Evolutionary conservation across 2,329 filamentous ascomycete species (phyloP).

Genomic region (Epichloe elymi): DNA sequence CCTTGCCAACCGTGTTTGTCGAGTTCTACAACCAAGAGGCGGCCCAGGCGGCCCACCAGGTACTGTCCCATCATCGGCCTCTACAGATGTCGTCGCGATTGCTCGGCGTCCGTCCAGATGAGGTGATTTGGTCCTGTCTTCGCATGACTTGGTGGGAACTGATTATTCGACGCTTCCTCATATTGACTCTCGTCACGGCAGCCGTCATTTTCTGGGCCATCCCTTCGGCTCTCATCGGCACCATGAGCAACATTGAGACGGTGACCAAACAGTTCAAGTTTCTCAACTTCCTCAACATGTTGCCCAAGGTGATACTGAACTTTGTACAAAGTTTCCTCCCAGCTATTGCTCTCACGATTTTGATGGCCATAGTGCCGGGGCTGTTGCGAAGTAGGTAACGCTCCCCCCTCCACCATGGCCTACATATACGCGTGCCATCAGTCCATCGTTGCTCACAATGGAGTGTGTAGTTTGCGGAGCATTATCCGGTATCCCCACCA

Average conservation of each 20-base stretch:
- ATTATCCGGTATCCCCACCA: conserved; percentile 64
- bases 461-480: conserved; percentile 52
- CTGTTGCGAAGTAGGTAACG: conserved; percentile 50
- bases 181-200: conserved; percentile 58
- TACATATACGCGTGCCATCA: neutral
- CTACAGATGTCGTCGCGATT: conserved; percentile 78
- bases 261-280: conserved; percentile 55
- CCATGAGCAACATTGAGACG: conserved; percentile 71
- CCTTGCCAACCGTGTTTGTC: conserved; percentile 71
- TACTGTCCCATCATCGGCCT: conserved; percentile 73
- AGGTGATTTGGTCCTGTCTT: conserved; percentile 81
- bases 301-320: conserved; percentile 62
- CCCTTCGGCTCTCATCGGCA: conserved; percentile 65
- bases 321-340: conserved; percentile 78
- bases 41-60: conserved; percentile 78
- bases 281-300: conserved; percentile 55
- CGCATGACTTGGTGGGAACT: conserved; percentile 78
- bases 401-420: neutral
- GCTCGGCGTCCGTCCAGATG: conserved; percentile 67
- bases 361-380: conserved; percentile 77
- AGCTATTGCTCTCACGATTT: conserved; percentile 60
- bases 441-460: conserved; percentile 6
- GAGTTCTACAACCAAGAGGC: conserved; percentile 75
- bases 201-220: conserved; percentile 80
- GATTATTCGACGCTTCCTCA: conserved; percentile 56